phyloP scores from a whole-genome alignment of 2,329 filamentous ascomycete genomes.

The Monosporascus cannonballus region DNA sequence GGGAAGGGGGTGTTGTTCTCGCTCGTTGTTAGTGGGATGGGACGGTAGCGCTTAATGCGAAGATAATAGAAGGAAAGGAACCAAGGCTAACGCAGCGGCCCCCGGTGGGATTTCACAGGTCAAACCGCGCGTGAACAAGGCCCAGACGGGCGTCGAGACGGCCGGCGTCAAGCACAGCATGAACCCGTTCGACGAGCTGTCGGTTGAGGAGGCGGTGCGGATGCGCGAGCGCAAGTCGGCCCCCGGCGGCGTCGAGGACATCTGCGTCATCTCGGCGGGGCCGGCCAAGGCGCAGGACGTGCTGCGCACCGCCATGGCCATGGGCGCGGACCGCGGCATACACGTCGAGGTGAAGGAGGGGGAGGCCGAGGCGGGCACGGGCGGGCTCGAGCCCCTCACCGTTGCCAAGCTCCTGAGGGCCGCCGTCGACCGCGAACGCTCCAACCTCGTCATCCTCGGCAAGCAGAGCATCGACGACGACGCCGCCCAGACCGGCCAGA shows the following conservation, averaged over 20 bases:
- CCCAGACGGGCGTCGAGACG: slow-evolving; percentile 83
- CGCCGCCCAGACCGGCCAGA: slow-evolving; percentile 91
- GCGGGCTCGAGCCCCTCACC: slow-evolving; percentile 73
- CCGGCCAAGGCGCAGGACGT: slow-evolving; percentile 83
- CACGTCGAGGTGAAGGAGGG: slow-evolving; percentile 76
- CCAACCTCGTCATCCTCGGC: slow-evolving; percentile 87
- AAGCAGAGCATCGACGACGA: slow-evolving; percentile 99
- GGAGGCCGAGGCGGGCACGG: slow-evolving; percentile 33
- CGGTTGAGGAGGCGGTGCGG: slow-evolving; percentile 90
- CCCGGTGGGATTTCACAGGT: slow-evolving; percentile 38
- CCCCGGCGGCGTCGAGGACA: slow-evolving; percentile 76
- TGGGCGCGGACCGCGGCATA: slow-evolving; percentile 90
- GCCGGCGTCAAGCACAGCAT: slow-evolving; percentile 93
- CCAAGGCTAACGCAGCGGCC: not conserved
- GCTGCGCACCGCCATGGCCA: slow-evolving; percentile 94
- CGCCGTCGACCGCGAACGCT: slow-evolving; percentile 75
- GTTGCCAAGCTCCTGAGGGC: slow-evolving; percentile 84
- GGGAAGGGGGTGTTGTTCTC: too few species aligned
- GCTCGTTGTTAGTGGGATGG: not conserved
- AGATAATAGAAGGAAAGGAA: not conserved
- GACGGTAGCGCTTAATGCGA: not conserved
- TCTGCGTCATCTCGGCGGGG: slow-evolving; percentile 82
- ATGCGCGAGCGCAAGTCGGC: slow-evolving; percentile 81
- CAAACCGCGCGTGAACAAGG: slow-evolving; percentile 64
- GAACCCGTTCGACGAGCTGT: slow-evolving; percentile 99